Conservation (phyloP, 768 basidiomycete genomes). For the Suillus spraguei region DNA sequence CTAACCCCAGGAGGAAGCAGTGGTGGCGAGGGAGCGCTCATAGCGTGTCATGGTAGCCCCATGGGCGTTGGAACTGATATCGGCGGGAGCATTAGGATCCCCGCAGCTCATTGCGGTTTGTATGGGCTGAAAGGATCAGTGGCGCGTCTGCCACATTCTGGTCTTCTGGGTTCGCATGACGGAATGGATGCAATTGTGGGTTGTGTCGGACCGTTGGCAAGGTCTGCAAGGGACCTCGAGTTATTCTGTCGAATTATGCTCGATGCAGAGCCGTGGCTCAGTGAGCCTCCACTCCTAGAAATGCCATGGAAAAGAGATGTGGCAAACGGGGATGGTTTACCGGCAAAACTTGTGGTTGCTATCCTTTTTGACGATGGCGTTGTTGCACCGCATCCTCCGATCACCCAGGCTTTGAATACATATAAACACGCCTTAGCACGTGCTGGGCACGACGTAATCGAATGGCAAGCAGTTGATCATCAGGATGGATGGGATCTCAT, state of each 20-base stretch:
- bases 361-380: conserved; percentile 54
- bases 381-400: conserved; percentile 52
- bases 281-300: conserved; percentile 48
- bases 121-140: conserved; percentile 51
- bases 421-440: conserved; percentile 41
- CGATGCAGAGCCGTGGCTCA: conserved; percentile 47
- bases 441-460: conserved; percentile 55
- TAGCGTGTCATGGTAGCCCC: conserved; percentile 45
- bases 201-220: conserved; percentile 49
- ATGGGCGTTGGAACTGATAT: conserved; percentile 50
- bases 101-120: conserved; percentile 43
- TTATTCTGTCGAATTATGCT: conserved; percentile 52
- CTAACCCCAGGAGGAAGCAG: conserved; percentile 49
- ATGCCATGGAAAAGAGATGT: conserved; percentile 50
- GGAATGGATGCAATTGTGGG: conserved; percentile 58
- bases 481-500: conserved; percentile 48
- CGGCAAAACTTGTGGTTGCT: conserved; percentile 45
- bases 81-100: conserved; percentile 48
- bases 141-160: conserved; percentile 52
- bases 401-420: conserved; percentile 41
- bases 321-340: conserved; percentile 39
- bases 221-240: conserved; percentile 49
- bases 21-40: conserved; percentile 49
- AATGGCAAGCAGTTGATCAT: conserved; percentile 49
- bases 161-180: conserved; percentile 49